These are phyloP conservation scores for Jamesozyma hellenica DNA, from an alignment of 805 yeast genomes.

Conservation along the genomic window DNA sequence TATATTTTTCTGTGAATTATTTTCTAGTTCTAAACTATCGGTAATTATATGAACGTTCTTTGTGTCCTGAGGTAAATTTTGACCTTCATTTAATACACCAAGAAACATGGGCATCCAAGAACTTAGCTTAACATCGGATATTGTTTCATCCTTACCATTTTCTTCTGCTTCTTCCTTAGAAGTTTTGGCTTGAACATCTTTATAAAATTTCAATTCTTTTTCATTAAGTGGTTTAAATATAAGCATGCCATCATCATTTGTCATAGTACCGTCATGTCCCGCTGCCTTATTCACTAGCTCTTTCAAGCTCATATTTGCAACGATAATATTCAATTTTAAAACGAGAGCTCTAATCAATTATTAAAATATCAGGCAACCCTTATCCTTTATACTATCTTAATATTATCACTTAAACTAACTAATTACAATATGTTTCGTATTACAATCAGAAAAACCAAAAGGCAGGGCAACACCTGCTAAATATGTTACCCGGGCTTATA, in stretches of 20 bases:
- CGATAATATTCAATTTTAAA: too few relatives aligned
- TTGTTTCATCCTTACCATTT: background rate
- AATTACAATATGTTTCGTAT: too few relatives aligned
- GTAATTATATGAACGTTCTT: conserved; percentile 2
- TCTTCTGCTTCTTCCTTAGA: conserved; percentile 4
- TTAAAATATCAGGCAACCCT: too few relatives aligned
- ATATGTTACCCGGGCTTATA: too few relatives aligned
- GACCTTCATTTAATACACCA: conserved; percentile 22
- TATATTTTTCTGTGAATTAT: background rate
- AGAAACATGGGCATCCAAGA: conserved; percentile 26
- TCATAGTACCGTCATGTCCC: conserved; percentile 77
- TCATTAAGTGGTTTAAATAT: conserved; percentile 59
- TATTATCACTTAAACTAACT: too few relatives aligned
- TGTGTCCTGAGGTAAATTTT: conserved; percentile 2
- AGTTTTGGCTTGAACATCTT: conserved; percentile 10
- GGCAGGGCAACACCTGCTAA: too few relatives aligned
- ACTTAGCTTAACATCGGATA: conserved; percentile 17
- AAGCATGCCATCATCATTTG: conserved; percentile 51
- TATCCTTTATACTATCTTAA: too few relatives aligned
- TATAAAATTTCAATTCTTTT: conserved; percentile 72
- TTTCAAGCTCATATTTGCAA: background rate
- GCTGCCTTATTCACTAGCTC: conserved; percentile 62
- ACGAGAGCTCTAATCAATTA: too few relatives aligned
- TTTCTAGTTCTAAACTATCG: conserved; percentile 5
- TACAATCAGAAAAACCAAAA: too few relatives aligned